Base-by-base conservation (phyloP, 139 green algal species). In the Pleodorina starrii region DNA sequence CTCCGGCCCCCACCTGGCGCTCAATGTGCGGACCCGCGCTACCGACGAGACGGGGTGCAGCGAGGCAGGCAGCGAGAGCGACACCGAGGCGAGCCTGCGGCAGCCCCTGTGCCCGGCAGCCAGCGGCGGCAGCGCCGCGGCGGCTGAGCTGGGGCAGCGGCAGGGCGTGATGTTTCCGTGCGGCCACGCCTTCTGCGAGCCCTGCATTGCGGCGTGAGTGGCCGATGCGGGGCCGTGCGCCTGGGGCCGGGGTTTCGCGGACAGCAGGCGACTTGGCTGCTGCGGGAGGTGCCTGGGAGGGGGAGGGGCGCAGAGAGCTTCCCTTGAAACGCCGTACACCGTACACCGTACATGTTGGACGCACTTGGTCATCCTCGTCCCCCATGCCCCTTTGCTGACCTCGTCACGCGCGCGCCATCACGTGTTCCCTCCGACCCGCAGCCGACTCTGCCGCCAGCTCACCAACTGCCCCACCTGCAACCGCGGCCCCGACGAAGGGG, bases 111-210 rank as follows among this genome's bases (percentile, higher is more conserved):
- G 38, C 5, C 27, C 72, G 16, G 72, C 21, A 23, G 54, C 21
- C 54, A 12, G 54, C 54, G 54, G 54, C 7, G 54, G 54, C 54
- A 12, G 29, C 54, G 72, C 43, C 19, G 40, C 36, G 21, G 16
- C 72, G 2, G 17, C 27, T 6, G 40, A 36, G 10, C 3, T 23
- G 72, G 27, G 32, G 27, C n/a, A 1, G 19, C 25, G 46, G 36
- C 46, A 17, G 21, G 75, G 87, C 0, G 54, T 95, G 23, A 92
- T 89, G 27, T 80, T 95, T 32, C 87, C 43, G 32, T 96, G 94
- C 78, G 91, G 94, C 6, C 94, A 96, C 78, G 90, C 88, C n/a
- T 94, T 96, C 63, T 95, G 93, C 79, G 92, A 94, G 78, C 81
- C 87, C 0, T 95, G 93, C 78, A 85, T 92, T n/a, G 78, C 46